Base-by-base conservation (phyloP, 345 rosid genomes). In the Gossypium australe region DNA sequence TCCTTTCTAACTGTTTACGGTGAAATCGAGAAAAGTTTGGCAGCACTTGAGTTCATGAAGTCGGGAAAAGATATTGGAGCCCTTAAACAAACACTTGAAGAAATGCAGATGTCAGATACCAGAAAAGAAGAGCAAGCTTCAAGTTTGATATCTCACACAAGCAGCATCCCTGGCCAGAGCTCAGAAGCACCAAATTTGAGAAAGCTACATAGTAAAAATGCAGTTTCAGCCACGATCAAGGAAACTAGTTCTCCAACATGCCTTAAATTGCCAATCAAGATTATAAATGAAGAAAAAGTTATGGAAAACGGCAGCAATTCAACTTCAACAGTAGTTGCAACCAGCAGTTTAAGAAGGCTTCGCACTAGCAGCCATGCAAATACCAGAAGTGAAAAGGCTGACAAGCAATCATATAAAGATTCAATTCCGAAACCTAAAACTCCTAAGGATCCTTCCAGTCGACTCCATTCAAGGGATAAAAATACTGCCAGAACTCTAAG, bases 61-160 rank as follows among this genome's bases (percentile, higher is more conserved):
- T 85, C 99, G 0, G 97, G 92, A 73, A 93, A 90, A 83, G 99
- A 90, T 81, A 94, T 89, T 67, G 87, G 92, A 82, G 91, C 94
- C 78, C 97, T 89, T 45, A 89, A 90, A 80, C 98, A 90, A 78
- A 89, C 88, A 79, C 93, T 90, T 61, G 93, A 86, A 82, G 96
- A 92, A 63, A 93, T 87, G 93, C 91, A 91, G 78, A 69, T 77
- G 65, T 71, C 79, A 38, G 85, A 83, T 18, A 77, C 79, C 76
- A 82, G 82, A 58, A 80, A 89, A 65, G 88, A 77, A 57, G 78
- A 82, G 77, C 79, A 73, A 66, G 77, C 49, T 77, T 48, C 80
- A 68, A 80, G 76, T 45, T 75, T 79, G 61, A 73, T 14, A 45
- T 75, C 75, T 67, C 82, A 44, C 73, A 71, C 79, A 74, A 60